Conservation (phyloP, 2,329 filamentous ascomycete genomes). For the Eutypa lata region DNA sequence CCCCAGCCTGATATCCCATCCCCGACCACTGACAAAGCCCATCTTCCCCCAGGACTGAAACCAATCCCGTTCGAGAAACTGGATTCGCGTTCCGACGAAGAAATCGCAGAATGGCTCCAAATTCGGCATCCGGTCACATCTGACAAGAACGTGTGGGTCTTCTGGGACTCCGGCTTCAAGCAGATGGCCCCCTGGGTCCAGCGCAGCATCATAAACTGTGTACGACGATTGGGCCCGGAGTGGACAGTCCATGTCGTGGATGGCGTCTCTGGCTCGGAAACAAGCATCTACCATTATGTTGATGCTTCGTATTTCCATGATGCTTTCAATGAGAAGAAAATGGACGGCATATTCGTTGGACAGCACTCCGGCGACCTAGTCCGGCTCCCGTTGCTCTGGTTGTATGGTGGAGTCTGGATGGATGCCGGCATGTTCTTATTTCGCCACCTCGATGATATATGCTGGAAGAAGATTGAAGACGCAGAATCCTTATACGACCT, state of each 20-base stretch:
- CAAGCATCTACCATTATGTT: conserved; percentile 33
- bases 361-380: conserved; percentile 46
- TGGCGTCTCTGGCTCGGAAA: conserved; percentile 30
- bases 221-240: conserved; percentile 29
- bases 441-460: conserved; percentile 37
- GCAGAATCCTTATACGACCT: conserved; percentile 32
- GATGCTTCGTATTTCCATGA: conserved; percentile 34
- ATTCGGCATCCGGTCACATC: conserved; percentile 28
- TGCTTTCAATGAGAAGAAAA: conserved; percentile 38
- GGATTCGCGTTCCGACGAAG: conserved; percentile 26
- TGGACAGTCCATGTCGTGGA: conserved; percentile 42
- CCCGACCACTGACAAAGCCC: conserved; percentile 5
- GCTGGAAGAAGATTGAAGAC: conserved; percentile 38
- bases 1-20: conserved; percentile 8
- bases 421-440: conserved; percentile 41
- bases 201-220: conserved; percentile 36
- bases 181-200: conserved; percentile 31
- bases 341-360: conserved; percentile 40
- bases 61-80: conserved; percentile 19
- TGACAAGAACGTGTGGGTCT: conserved; percentile 42
- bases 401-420: conserved; percentile 41
- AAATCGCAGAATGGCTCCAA: conserved; percentile 29
- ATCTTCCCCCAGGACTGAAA: conserved; percentile 18
- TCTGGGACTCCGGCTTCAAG: conserved; percentile 35
- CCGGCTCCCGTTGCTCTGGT: conserved; percentile 37